These are phyloP conservation scores for Phytophthora melonis DNA, from an alignment of 352 stramenopile genomes.

Conservation along the genomic window DNA sequence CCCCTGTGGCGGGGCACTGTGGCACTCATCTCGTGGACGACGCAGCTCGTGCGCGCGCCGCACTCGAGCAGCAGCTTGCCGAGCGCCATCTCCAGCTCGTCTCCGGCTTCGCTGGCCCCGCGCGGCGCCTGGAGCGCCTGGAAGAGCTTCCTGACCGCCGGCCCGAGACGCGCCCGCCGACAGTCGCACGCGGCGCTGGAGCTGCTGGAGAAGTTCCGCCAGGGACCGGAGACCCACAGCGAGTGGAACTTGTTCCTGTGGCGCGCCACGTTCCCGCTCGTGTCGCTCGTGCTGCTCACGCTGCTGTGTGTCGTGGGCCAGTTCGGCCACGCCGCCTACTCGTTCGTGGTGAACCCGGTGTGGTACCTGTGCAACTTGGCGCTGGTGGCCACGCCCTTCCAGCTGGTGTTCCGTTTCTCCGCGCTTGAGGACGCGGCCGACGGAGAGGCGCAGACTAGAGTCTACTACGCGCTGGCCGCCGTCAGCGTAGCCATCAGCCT, in stretches of 20 bases:
- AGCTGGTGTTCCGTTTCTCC: constrained; percentile 78
- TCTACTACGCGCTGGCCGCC: constrained; percentile 65
- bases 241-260: constrained; percentile 87
- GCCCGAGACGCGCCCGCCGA: constrained; percentile 26
- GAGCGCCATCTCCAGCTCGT: constrained; percentile 18
- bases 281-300: constrained; percentile 81
- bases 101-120: not conserved
- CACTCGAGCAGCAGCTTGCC: constrained; percentile 28
- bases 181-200: constrained; percentile 58
- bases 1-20: constrained; percentile 41
- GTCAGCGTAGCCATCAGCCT: constrained; percentile 59
- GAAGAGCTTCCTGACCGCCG: constrained; percentile 29
- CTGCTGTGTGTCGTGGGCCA: constrained; percentile 69
- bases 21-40: constrained; percentile 25
- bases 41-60: constrained; percentile 25
- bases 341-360: constrained; percentile 68
- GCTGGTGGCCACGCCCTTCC: constrained; percentile 77
- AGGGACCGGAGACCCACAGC: constrained; percentile 75
- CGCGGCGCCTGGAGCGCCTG: constrained; percentile 16
- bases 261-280: constrained; percentile 83
- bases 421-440: constrained; percentile 35
- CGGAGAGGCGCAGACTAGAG: constrained; percentile 34
- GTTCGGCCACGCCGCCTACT: constrained; percentile 74
- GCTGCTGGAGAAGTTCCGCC: constrained; percentile 79
- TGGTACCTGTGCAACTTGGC: constrained; percentile 86